Evolutionary conservation across 2,329 filamentous ascomycete genomes (phyloP).

Genomic region (Epichloe hybrida): DNA sequence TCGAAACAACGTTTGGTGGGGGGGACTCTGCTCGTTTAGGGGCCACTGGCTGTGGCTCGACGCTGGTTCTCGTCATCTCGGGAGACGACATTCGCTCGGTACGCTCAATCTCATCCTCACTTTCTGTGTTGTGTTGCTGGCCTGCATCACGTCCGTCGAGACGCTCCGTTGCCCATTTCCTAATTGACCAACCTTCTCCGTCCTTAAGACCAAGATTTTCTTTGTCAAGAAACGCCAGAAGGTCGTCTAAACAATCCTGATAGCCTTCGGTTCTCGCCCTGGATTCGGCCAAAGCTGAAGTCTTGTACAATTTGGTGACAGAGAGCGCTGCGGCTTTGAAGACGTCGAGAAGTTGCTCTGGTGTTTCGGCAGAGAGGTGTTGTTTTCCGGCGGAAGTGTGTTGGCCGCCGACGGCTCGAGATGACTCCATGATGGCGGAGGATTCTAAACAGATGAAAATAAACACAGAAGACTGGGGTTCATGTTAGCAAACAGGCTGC

Average conservation of each 20-base stretch:
- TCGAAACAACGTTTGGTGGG: slow-evolving; percentile 12
- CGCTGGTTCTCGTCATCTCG: slow-evolving; percentile 36
- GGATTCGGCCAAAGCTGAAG: slow-evolving; percentile 63
- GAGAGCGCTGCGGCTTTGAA: slow-evolving; percentile 89
- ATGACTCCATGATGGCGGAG: slow-evolving; percentile 6
- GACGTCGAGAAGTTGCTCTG: slow-evolving; percentile 63
- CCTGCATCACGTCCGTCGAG: slow-evolving; percentile 47
- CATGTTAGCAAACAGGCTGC: not conserved
- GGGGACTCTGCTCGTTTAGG: slow-evolving; percentile 14
- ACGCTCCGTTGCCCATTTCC: slow-evolving; percentile 55
- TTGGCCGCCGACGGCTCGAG: slow-evolving; percentile 1
- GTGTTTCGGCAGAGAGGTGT: slow-evolving; percentile 24
- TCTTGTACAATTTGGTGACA: slow-evolving; percentile 94
- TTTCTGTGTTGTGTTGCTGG: slow-evolving; percentile 42
- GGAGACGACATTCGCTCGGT: slow-evolving; percentile 46
- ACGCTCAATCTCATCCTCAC: slow-evolving; percentile 57
- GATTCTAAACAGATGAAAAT: not conserved
- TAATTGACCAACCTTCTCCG: slow-evolving; percentile 56
- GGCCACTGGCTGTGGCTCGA: slow-evolving; percentile 21
- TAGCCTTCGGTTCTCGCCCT: slow-evolving; percentile 72
- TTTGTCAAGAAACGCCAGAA: slow-evolving; percentile 73
- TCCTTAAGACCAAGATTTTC: slow-evolving; percentile 66
- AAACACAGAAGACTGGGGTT: not conserved
- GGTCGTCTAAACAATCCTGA: slow-evolving; percentile 83
- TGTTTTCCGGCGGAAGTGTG: slow-evolving; percentile 16